Evolutionary conservation across 768 basidiomycete species (phyloP).

Genomic region (Cystofilobasidium bisporidii): DNA sequence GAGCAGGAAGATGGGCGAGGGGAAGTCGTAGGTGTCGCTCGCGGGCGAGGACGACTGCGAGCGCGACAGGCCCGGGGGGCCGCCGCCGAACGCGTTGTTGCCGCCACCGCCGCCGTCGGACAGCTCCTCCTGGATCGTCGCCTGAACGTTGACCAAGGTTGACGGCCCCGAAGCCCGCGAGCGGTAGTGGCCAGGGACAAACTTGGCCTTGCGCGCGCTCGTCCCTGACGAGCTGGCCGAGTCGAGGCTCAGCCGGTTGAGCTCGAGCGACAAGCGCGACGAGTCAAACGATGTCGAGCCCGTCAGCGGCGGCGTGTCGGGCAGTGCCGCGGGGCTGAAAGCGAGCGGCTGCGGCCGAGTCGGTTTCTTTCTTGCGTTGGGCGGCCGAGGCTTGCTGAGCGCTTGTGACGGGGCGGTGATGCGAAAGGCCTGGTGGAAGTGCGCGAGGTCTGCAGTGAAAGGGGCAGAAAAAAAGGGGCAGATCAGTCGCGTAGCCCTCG

Average conservation of each 20-base stretch:
- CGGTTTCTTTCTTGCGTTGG: background rate
- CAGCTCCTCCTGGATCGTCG: constrained; percentile 15
- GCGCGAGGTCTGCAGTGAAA: constrained; percentile 17
- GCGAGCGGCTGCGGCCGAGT: constrained; percentile 1
- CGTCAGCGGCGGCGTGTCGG: constrained; percentile 8
- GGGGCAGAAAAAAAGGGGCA: background rate
- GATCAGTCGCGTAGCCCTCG: background rate
- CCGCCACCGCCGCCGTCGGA: background rate
- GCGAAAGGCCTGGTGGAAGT: constrained; percentile 6
- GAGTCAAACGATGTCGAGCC: constrained; percentile 1
- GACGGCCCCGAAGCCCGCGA: constrained; percentile 6
- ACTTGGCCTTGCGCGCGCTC: constrained; percentile 6
- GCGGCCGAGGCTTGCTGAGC: background rate
- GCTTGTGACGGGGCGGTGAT: background rate
- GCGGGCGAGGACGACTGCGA: background rate
- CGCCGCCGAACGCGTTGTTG: background rate
- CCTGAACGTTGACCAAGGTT: constrained; percentile 3
- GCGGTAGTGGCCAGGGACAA: constrained; percentile 9
- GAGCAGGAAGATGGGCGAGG: constrained; percentile 16
- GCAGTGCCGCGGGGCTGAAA: background rate
- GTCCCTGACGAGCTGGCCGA: background rate
- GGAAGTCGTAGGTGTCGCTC: constrained; percentile 10
- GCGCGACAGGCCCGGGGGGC: constrained; percentile 7
- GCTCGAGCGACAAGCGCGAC: constrained; percentile 7
- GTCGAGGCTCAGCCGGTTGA: constrained; percentile 8